Percentiles rank a stretch among this genome's conserved stretches.
Conservation (phyloP, 257 asterid genomes). For the Dorcoceras hygrometricum region DNA sequence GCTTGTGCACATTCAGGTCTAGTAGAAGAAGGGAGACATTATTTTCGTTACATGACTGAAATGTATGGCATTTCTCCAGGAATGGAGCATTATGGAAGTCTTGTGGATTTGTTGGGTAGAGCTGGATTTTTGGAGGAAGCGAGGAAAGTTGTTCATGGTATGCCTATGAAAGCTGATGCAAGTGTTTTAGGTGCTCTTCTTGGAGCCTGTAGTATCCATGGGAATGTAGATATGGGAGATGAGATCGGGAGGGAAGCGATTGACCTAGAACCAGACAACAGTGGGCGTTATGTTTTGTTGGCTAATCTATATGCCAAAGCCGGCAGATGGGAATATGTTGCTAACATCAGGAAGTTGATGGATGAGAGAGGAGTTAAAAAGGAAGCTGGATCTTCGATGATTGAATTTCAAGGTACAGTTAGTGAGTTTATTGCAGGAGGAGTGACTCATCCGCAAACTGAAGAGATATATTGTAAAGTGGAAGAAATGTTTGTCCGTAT, state of each 20-base stretch:
- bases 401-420: constrained; percentile 57
- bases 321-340: constrained; percentile 75
- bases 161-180: constrained; percentile 74
- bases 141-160: constrained; percentile 38
- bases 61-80: constrained; percentile 55
- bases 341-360: constrained; percentile 68
- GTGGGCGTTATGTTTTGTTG: constrained; percentile 74
- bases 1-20: constrained; percentile 87
- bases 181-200: constrained; percentile 84
- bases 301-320: constrained; percentile 74
- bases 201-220: constrained; percentile 81
- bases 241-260: constrained; percentile 62
- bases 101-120: constrained; percentile 88
- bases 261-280: constrained; percentile 67
- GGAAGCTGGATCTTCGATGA: constrained; percentile 58
- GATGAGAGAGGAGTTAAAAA: constrained; percentile 79
- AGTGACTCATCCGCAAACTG: constrained; percentile 58
- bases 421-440: constrained; percentile 76
- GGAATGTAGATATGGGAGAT: constrained; percentile 60
- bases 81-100: constrained; percentile 86
- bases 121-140: constrained; percentile 79
- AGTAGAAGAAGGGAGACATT: constrained; percentile 58
- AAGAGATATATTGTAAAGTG: constrained; percentile 56
- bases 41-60: constrained; percentile 56
- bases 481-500: constrained; percentile 58